phyloP scores from a whole-genome alignment of 2,329 filamentous ascomycete genomes.

The Magnaporthales sp. region DNA sequence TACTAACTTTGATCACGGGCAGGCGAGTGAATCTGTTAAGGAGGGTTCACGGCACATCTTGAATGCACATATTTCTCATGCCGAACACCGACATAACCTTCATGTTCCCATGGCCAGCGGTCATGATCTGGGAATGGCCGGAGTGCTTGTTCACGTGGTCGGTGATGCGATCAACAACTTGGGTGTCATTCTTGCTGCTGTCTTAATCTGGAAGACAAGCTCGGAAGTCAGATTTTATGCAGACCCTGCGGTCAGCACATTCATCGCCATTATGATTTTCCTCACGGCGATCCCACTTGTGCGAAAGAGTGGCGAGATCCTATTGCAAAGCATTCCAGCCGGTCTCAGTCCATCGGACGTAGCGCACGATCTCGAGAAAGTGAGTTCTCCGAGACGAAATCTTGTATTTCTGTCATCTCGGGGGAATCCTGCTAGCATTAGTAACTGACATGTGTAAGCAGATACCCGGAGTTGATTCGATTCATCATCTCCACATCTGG shows the following conservation, averaged over 20 bases:
- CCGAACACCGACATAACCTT: constrained; percentile 39
- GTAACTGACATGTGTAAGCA: constrained; percentile 19
- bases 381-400: constrained; percentile 19
- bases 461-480: constrained; percentile 56
- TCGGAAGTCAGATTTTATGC: constrained; percentile 57
- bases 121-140: constrained; percentile 61
- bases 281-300: constrained; percentile 54
- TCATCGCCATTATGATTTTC: constrained; percentile 66
- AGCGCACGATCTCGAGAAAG: constrained; percentile 59
- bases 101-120: constrained; percentile 23
- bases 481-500: constrained; percentile 71
- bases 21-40: background rate
- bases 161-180: constrained; percentile 71
- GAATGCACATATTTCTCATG: constrained; percentile 23
- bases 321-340: constrained; percentile 57
- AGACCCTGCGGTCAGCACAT: constrained; percentile 60
- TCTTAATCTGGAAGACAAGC: constrained; percentile 58
- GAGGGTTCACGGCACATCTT: background rate
- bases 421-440: background rate
- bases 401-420: background rate
- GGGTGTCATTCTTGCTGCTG: constrained; percentile 61
- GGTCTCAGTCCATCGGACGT: constrained; percentile 54
- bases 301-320: constrained; percentile 52
- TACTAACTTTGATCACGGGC: background rate
- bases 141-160: constrained; percentile 61